A percentile compares a stretch with the other conserved stretches of the same genome.
Conservation (phyloP, 306 rosid species). For the Pyrus bretschneideri region DNA sequence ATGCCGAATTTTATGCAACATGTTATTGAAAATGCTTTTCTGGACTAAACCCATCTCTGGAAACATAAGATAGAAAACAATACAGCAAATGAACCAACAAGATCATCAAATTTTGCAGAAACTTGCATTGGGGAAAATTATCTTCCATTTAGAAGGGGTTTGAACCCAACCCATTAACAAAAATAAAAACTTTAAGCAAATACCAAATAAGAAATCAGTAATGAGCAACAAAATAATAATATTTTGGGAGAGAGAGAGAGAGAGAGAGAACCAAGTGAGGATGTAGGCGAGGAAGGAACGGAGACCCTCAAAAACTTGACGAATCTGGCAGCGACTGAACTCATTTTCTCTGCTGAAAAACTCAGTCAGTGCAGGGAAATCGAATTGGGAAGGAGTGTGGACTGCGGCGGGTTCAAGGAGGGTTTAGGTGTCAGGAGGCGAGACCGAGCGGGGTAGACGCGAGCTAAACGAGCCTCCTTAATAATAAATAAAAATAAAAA, state of each 20-base stretch:
- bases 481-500: background rate
- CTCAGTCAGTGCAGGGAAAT: background rate
- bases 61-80: background rate
- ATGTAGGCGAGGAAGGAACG: slow-evolving; percentile 16
- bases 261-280: slow-evolving; percentile 39
- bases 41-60: slow-evolving; percentile 1
- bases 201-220: background rate
- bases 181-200: background rate
- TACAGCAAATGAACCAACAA: background rate
- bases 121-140: background rate
- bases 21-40: background rate
- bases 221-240: background rate
- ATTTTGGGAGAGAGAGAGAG: slow-evolving; percentile 1
- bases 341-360: slow-evolving; percentile 38
- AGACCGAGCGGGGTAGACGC: background rate
- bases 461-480: background rate
- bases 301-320: slow-evolving; percentile 42
- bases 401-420: slow-evolving; percentile 7
- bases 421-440: background rate
- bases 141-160: background rate
- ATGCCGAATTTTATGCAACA: background rate
- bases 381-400: background rate
- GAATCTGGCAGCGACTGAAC: slow-evolving; percentile 37
- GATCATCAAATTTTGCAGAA: background rate
- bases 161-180: slow-evolving; percentile 1